These are phyloP conservation scores for Plasmodium relictum DNA, from an alignment of 169 alveolate genomes.

Conservation along the genomic window DNA sequence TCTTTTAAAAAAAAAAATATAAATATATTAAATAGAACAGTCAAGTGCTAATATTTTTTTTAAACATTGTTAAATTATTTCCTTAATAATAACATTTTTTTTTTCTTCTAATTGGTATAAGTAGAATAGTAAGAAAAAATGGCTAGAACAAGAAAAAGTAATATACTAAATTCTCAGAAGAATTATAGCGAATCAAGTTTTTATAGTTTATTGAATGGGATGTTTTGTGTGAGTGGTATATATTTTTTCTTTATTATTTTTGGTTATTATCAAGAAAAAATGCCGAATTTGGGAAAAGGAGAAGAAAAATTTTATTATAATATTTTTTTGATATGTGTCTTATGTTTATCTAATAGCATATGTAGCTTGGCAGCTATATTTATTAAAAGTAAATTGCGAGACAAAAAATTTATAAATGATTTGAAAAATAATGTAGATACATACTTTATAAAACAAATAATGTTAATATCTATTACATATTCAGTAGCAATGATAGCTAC, in stretches of 20 bases:
- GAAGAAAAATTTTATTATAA: conserved; percentile 68
- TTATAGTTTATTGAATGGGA: conserved; percentile 45
- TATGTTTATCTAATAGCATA: conserved; percentile 62
- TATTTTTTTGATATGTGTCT: conserved; percentile 67
- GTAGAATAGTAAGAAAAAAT: neutral
- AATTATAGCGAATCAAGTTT: conserved; percentile 25
- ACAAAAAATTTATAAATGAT: conserved; percentile 18
- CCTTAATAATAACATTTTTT: neutral
- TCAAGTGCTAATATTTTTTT: neutral
- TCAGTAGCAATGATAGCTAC: conserved; percentile 89
- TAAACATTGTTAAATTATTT: neutral
- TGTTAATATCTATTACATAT: conserved; percentile 86
- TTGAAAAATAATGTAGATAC: conserved; percentile 63
- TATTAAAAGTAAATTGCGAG: conserved; percentile 42
- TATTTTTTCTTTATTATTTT: conserved; percentile 81
- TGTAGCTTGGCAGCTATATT: conserved; percentile 51
- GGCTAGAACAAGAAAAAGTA: conserved; percentile 28
- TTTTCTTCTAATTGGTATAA: neutral
- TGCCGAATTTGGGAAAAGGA: conserved; percentile 70
- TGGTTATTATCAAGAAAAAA: conserved; percentile 83
- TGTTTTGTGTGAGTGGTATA: conserved; percentile 78
- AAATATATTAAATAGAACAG: neutral
- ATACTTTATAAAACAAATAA: conserved; percentile 67
- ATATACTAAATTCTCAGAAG: conserved; percentile 16
- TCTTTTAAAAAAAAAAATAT: no score